Percentiles rank a stretch among this genome's conserved stretches.
Conservation (phyloP, 345 rosid species). For the Ailanthus altissimus region DNA sequence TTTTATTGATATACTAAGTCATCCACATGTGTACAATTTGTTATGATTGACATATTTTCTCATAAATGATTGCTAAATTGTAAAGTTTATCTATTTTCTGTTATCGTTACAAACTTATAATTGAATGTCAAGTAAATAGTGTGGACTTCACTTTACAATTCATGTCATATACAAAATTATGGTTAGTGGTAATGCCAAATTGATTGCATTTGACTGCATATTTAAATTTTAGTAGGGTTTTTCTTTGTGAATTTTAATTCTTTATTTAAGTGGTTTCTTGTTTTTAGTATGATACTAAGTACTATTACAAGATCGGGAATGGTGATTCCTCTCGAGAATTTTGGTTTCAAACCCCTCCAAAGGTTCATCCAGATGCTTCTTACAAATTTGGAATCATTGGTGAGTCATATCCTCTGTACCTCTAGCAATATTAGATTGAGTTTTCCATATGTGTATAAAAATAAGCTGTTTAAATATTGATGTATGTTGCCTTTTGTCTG, state of each 20-base stretch:
- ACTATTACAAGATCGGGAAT: conserved; percentile 76
- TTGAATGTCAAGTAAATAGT: not conserved
- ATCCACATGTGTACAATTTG: not conserved
- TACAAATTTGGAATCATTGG: conserved; percentile 96
- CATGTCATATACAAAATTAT: not conserved
- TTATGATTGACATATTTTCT: not conserved
- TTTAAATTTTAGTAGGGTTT: not conserved
- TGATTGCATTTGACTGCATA: not conserved
- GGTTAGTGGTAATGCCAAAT: not conserved
- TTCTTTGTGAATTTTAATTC: not conserved
- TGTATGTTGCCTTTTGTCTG: not conserved
- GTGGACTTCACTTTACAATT: conserved; percentile 1
- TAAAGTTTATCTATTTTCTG: not conserved
- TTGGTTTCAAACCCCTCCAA: conserved; percentile 90
- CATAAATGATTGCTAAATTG: not conserved
- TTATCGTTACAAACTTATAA: conserved; percentile 13
- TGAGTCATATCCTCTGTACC: conserved; percentile 35
- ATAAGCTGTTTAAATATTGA: not conserved
- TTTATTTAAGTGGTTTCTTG: conserved; percentile 10
- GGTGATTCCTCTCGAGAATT: conserved; percentile 76
- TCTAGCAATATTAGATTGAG: not conserved
- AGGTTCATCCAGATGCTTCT: conserved; percentile 67
- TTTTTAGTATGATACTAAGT: conserved; percentile 78
- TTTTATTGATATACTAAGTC: not conserved
- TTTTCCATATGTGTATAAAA: not conserved